Evolutionary conservation across 2,329 filamentous ascomycete genomes (phyloP).

Genomic region (Magnaporthales sp.): DNA sequence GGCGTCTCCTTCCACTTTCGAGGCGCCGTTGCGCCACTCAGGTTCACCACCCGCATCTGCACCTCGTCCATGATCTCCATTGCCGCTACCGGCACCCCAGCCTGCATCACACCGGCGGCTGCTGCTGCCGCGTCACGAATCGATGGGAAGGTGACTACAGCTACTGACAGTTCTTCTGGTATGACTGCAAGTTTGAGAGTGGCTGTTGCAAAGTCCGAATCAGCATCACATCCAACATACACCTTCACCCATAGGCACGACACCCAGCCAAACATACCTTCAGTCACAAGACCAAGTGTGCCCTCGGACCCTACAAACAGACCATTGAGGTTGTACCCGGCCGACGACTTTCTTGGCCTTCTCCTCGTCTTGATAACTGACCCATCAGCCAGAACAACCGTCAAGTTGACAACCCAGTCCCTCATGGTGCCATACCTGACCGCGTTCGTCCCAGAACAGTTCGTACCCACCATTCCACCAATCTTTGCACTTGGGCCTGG

Average conservation of each 20-base stretch:
- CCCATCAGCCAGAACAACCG: constrained; percentile 71
- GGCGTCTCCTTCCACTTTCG: constrained; percentile 66
- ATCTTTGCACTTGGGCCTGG: constrained; percentile 68
- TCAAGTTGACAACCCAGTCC: constrained; percentile 78
- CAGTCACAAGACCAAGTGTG: constrained; percentile 83
- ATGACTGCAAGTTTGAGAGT: constrained; percentile 73
- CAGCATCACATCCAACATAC: not conserved
- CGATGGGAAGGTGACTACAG: constrained; percentile 69
- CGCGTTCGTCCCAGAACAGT: constrained; percentile 70
- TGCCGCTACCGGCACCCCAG: constrained; percentile 63
- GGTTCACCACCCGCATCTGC: constrained; percentile 77
- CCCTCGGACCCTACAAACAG: constrained; percentile 82
- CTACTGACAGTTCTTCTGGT: constrained; percentile 68
- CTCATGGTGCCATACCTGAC: constrained; percentile 81
- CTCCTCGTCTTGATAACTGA: constrained; percentile 70
- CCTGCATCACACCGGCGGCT: constrained; percentile 67
- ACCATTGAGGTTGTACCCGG: constrained; percentile 74
- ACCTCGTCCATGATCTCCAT: constrained; percentile 88
- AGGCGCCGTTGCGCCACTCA: constrained; percentile 59
- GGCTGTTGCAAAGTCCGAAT: constrained; percentile 27
- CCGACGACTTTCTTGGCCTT: constrained; percentile 71
- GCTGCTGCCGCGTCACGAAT: constrained; percentile 69
- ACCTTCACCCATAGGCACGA: not conserved
- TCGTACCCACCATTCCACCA: constrained; percentile 76
- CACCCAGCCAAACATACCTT: constrained; percentile 32